Evolutionary conservation across 768 basidiomycete species (phyloP).

Genomic region (Dacryopinax spathularia): DNA sequence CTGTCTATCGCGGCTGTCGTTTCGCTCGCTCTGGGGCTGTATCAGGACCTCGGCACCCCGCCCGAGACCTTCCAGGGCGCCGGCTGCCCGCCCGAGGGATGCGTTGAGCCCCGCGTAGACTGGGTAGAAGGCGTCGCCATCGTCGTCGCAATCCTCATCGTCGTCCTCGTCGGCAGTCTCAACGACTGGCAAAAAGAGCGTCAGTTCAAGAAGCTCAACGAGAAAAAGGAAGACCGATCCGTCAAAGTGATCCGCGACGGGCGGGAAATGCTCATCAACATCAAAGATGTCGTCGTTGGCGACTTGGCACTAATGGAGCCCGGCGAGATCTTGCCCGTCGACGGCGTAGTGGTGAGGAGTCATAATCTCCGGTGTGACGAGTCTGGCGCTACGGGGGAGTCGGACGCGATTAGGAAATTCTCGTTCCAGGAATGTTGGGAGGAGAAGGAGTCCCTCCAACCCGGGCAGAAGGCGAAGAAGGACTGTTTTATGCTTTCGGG

Average conservation of each 20-base stretch:
- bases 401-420: slow-evolving; percentile 83
- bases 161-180: slow-evolving; percentile 69
- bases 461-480: slow-evolving; percentile 37
- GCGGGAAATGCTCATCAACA: slow-evolving; percentile 55
- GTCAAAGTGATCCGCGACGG: slow-evolving; percentile 71
- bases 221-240: slow-evolving; percentile 85
- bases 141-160: slow-evolving; percentile 34
- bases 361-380: slow-evolving; percentile 95
- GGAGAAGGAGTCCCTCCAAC: slow-evolving; percentile 25
- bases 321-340: slow-evolving; percentile 90
- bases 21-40: slow-evolving; percentile 84
- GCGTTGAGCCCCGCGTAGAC: slow-evolving; percentile 61
- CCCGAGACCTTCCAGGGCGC: slow-evolving; percentile 31
- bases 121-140: slow-evolving; percentile 76
- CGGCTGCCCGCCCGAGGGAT: slow-evolving; percentile 18
- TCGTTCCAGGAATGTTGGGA: slow-evolving; percentile 60
- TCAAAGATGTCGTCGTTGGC: slow-evolving; percentile 89
- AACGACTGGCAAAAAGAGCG: slow-evolving; percentile 99
- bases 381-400: slow-evolving; percentile 91
- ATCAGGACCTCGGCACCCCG: slow-evolving; percentile 76
- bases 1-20: slow-evolving; percentile 85
- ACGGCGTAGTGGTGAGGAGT: slow-evolving; percentile 83
- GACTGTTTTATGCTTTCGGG: slow-evolving; percentile 91
- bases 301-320: slow-evolving; percentile 86
- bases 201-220: slow-evolving; percentile 84